Evolutionary conservation across 2,329 filamentous ascomycete genomes (phyloP).

Genomic region (Dactylellina drechsleri): DNA sequence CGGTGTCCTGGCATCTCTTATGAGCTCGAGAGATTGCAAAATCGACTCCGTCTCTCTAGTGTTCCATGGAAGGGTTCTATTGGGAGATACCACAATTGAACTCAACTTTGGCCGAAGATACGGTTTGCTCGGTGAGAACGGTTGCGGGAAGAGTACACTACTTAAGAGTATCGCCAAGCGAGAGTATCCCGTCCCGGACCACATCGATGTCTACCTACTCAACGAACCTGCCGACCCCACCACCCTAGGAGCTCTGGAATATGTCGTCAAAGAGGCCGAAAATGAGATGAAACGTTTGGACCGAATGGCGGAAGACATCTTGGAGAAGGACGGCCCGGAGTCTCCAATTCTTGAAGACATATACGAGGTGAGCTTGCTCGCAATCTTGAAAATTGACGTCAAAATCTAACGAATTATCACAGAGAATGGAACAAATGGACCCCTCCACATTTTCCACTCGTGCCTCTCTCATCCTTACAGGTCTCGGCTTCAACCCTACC

Average conservation of each 20-base stretch:
- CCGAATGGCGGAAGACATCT: constrained; percentile 83
- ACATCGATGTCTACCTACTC: constrained; percentile 96
- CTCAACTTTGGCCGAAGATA: constrained; percentile 92
- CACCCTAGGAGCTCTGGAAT: constrained; percentile 91
- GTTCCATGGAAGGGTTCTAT: constrained; percentile 96
- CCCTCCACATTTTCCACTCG: constrained; percentile 95
- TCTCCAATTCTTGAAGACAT: constrained; percentile 89
- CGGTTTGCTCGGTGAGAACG: constrained; percentile 96
- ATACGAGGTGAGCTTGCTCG: constrained; percentile 78
- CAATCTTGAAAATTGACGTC: neutral
- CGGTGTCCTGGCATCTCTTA: constrained; percentile 87
- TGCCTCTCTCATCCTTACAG: constrained; percentile 94
- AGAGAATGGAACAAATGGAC: constrained; percentile 99
- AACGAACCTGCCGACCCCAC: constrained; percentile 94
- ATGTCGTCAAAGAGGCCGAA: constrained; percentile 95
- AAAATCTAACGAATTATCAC: neutral
- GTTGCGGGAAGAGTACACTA: constrained; percentile 97
- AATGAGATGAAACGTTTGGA: constrained; percentile 91
- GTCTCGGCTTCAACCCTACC: constrained; percentile 98
- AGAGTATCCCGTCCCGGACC: constrained; percentile 94
- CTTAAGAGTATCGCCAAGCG: constrained; percentile 92
- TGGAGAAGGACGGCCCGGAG: constrained; percentile 92
- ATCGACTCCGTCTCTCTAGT: constrained; percentile 92
- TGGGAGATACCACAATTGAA: constrained; percentile 93
- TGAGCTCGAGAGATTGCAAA: constrained; percentile 92